Percentiles rank a stretch among this genome's conserved stretches.
Conservation (phyloP, 257 asterid species). For the Lavandula angustifolia region DNA sequence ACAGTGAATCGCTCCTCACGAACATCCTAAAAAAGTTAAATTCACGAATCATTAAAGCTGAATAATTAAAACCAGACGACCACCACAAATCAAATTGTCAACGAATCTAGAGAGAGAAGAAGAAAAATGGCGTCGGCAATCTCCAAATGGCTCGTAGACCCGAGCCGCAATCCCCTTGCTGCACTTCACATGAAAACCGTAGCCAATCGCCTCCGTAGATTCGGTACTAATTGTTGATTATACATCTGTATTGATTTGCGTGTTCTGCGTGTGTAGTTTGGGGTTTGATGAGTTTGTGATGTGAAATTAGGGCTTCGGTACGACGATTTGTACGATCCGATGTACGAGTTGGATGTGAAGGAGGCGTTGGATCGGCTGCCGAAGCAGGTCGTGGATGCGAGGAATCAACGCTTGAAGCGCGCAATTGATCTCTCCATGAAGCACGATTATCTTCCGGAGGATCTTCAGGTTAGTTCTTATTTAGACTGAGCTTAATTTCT, state of each 20-base stretch:
- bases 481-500: background rate
- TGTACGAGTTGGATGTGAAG: conserved; percentile 78
- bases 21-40: background rate
- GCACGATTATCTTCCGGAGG: conserved; percentile 67
- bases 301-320: conserved; percentile 66
- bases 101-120: conserved; percentile 3
- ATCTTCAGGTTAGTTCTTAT: conserved; percentile 59
- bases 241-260: background rate
- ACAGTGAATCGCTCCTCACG: background rate
- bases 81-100: background rate
- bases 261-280: background rate
- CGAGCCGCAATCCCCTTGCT: conserved; percentile 77
- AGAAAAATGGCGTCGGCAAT: conserved; percentile 55
- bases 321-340: conserved; percentile 85
- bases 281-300: conserved; percentile 14
- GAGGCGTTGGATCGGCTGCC: conserved; percentile 93
- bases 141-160: conserved; percentile 70
- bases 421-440: conserved; percentile 95
- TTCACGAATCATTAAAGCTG: background rate
- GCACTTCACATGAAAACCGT: conserved; percentile 66
- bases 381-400: conserved; percentile 74
- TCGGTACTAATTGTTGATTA: conserved; percentile 38
- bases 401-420: conserved; percentile 83
- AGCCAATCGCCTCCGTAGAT: conserved; percentile 61
- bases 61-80: background rate